These are phyloP conservation scores for Cornus kousa DNA, from an alignment of 148 eudicot genomes.

Conservation along the genomic window DNA sequence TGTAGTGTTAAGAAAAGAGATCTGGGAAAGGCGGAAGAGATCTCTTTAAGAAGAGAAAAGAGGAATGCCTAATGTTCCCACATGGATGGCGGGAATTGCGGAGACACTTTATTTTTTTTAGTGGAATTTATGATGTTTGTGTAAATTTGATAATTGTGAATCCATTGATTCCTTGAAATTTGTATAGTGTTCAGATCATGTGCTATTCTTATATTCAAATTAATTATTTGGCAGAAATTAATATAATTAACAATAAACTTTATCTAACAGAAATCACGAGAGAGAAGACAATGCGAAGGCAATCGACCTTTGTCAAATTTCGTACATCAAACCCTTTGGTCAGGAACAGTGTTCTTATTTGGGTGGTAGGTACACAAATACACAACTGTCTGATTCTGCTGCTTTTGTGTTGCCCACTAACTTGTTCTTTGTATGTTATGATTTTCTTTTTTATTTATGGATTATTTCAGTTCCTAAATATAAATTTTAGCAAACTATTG, in stretches of 20 bases:
- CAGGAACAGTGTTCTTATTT: slow-evolving; percentile 59
- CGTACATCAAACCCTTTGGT: slow-evolving; percentile 64
- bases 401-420: slow-evolving; percentile 6
- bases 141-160: background rate
- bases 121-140: background rate
- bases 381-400: slow-evolving; percentile 8
- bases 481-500: slow-evolving; percentile 2
- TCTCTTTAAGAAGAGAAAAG: background rate
- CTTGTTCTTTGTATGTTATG: background rate
- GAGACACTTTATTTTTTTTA: too few species aligned
- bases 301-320: slow-evolving; percentile 73
- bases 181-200: background rate
- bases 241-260: background rate
- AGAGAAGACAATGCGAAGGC: slow-evolving; percentile 77
- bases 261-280: slow-evolving; percentile 70
- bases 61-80: background rate
- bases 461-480: background rate
- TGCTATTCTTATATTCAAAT: background rate
- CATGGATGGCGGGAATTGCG: too few species aligned
- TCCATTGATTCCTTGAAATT: background rate
- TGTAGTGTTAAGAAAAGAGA: background rate
- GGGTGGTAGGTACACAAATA: slow-evolving; percentile 72
- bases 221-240: background rate
- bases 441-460: background rate
- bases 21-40: background rate